Percentiles rank a stretch among this genome's conserved stretches.
phyloP scores from a whole-genome alignment of 2,329 filamentous ascomycete genomes.

The Clonostachys solani region DNA sequence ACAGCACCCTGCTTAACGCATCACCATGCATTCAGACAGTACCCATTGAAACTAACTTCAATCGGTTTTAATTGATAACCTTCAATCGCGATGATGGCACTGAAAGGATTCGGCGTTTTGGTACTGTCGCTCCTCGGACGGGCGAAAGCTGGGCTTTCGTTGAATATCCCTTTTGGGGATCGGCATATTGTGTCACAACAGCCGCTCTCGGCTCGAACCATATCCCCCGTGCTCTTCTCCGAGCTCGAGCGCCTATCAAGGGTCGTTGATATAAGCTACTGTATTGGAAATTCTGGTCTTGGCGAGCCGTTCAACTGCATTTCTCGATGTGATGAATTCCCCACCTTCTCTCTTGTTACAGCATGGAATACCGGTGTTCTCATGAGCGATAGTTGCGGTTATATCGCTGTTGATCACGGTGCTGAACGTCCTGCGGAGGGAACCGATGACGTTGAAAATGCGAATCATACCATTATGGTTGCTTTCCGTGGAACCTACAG shows the following conservation, averaged over 20 bases:
- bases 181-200: background rate
- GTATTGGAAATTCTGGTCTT: conserved; percentile 81
- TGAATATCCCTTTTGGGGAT: background rate
- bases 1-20: too few relatives aligned
- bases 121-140: background rate
- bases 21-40: too few relatives aligned
- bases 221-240: conserved; percentile 54
- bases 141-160: background rate
- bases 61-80: background rate
- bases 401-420: conserved; percentile 79
- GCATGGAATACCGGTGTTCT: conserved; percentile 90
- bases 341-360: conserved; percentile 70
- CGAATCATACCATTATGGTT: conserved; percentile 58
- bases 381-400: conserved; percentile 88
- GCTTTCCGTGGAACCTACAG: conserved; percentile 96
- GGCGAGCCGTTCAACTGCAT: conserved; percentile 78
- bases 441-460: conserved; percentile 4
- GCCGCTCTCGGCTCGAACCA: background rate
- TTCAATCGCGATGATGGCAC: background rate
- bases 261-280: conserved; percentile 92
- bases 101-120: background rate
- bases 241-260: conserved; percentile 85
- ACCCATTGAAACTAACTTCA: too few relatives aligned
- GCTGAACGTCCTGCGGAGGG: conserved; percentile 6
- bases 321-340: conserved; percentile 82